A percentile compares a stretch with the other conserved stretches of the same genome.
Evolutionary conservation across 1,284 basidiomycete genomes (phyloP).

Genomic region (Rhizoctonia solani): DNA sequence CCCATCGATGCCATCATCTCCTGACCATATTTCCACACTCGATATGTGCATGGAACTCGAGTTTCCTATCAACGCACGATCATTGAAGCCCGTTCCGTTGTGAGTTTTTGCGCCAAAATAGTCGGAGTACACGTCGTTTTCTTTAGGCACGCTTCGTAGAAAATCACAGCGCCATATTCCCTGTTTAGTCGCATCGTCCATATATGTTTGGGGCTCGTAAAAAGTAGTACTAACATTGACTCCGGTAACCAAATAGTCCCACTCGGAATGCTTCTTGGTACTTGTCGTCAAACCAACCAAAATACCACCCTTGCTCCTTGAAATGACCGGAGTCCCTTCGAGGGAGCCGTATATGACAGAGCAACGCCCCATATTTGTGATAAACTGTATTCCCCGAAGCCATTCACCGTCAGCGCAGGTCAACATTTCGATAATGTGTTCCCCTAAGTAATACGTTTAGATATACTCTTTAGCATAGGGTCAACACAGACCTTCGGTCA

Average conservation of each 20-base stretch:
- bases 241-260: background rate
- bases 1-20: background rate
- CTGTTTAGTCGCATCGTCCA: too few species aligned
- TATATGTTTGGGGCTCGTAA: background rate
- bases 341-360: background rate
- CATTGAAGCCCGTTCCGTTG: constrained; percentile 14
- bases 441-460: background rate
- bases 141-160: background rate
- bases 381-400: constrained; percentile 6
- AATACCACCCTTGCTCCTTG: background rate
- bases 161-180: constrained; percentile 11
- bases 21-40: background rate
- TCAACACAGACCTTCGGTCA: background rate
- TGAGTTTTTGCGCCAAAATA: constrained; percentile 9
- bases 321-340: background rate
- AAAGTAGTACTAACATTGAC: background rate
- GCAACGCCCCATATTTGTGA: background rate
- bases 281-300: constrained; percentile 8
- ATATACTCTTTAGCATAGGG: background rate
- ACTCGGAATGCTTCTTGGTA: background rate
- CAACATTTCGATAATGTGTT: constrained; percentile 1
- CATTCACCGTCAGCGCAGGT: background rate
- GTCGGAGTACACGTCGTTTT: background rate
- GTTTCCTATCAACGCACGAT: background rate
- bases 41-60: background rate